Percentiles rank a stretch among this genome's conserved stretches.
These are phyloP conservation scores for Ceratocystiopsis brevicomis DNA, from an alignment of 2,329 filamentous ascomycete species.

Conservation along the genomic window DNA sequence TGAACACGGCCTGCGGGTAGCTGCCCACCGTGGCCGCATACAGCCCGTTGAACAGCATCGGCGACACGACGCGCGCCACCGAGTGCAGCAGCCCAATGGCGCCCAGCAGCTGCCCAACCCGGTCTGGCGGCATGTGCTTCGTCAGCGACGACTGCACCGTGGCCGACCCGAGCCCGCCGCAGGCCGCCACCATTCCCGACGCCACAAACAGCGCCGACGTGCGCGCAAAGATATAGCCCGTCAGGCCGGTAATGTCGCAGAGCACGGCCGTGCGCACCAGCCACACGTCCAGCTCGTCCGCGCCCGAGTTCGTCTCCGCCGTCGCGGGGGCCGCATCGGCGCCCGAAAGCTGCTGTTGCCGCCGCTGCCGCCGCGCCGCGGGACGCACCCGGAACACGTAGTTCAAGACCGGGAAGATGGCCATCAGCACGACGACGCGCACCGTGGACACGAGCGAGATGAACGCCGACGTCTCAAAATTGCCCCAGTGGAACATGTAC, in stretches of 20 bases:
- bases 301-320: slow-evolving; percentile 41
- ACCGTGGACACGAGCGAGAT: slow-evolving; percentile 61
- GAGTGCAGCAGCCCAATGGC: slow-evolving; percentile 75
- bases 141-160: slow-evolving; percentile 70
- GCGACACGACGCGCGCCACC: slow-evolving; percentile 58
- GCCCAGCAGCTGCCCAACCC: slow-evolving; percentile 72
- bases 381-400: slow-evolving; percentile 48
- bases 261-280: slow-evolving; percentile 57
- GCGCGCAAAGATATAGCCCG: slow-evolving; percentile 53
- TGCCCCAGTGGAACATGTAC: slow-evolving; percentile 65
- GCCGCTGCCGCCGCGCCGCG: slow-evolving; percentile 22
- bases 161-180: slow-evolving; percentile 72
- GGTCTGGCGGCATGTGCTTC: slow-evolving; percentile 73
- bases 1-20: slow-evolving; percentile 69
- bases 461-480: slow-evolving; percentile 61
- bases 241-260: slow-evolving; percentile 56
- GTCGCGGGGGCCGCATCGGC: slow-evolving; percentile 18
- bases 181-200: slow-evolving; percentile 51
- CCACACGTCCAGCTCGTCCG: slow-evolving; percentile 58
- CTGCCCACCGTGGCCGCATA: slow-evolving; percentile 64
- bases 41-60: slow-evolving; percentile 67
- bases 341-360: slow-evolving; percentile 15
- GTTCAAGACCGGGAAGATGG: slow-evolving; percentile 58
- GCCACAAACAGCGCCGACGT: slow-evolving; percentile 46
- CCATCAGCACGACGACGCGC: slow-evolving; percentile 57